These are phyloP conservation scores for Agrocybe praecox DNA, from an alignment of 768 basidiomycete species.

Conservation along the genomic window DNA sequence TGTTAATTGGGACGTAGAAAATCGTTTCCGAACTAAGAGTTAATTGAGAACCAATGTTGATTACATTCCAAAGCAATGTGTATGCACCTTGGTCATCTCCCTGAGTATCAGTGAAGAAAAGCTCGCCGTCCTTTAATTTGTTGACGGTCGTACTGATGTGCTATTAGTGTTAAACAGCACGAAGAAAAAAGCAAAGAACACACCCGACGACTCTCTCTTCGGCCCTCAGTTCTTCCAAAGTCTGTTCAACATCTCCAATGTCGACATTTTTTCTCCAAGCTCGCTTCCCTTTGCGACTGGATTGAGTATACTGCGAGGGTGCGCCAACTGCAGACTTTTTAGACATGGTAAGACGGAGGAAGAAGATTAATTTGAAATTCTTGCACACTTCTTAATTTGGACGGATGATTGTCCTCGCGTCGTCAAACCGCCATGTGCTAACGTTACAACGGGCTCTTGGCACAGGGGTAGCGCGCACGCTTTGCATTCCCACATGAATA, in stretches of 20 bases:
- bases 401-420: not conserved
- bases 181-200: conserved; percentile 22
- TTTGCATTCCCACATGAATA: not conserved
- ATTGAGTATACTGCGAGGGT: conserved; percentile 64
- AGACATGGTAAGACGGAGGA: conserved; percentile 15
- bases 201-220: conserved; percentile 85
- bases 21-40: conserved; percentile 59
- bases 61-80: not conserved
- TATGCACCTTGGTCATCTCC: conserved; percentile 75
- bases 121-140: conserved; percentile 67
- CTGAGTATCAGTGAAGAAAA: conserved; percentile 80
- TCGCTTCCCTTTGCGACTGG: conserved; percentile 87
- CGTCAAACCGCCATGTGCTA: not conserved
- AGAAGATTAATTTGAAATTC: not conserved
- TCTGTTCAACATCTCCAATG: conserved; percentile 75
- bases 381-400: not conserved
- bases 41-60: not conserved
- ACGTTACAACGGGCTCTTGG: conserved; percentile 6
- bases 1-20: conserved; percentile 54
- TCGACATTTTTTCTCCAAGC: conserved; percentile 95
- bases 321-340: conserved; percentile 46
- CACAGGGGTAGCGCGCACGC: conserved; percentile 11
- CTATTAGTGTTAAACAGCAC: not conserved
- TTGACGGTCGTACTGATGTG: conserved; percentile 57
- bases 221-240: conserved; percentile 73